A percentile compares a stretch with the other conserved stretches of the same genome.
Conservation (phyloP, 2,329 filamentous ascomycete species). For the Massarina eburnea region DNA sequence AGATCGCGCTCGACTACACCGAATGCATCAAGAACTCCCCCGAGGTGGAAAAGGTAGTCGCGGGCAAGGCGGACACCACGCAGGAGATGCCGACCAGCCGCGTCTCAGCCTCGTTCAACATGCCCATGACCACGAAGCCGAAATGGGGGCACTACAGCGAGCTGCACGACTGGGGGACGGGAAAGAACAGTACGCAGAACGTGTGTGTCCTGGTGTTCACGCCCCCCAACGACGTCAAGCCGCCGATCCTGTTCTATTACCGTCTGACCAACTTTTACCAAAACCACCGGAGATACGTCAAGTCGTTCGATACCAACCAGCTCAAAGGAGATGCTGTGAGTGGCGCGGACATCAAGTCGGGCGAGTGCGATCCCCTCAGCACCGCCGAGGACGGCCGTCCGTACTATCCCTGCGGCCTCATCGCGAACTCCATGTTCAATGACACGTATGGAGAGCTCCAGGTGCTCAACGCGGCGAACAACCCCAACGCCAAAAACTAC, state of each 20-base stretch:
- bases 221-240: slow-evolving; percentile 74
- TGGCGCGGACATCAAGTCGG: slow-evolving; percentile 62
- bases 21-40: slow-evolving; percentile 64
- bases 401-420: slow-evolving; percentile 93
- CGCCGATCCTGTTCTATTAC: slow-evolving; percentile 92
- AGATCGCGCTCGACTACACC: slow-evolving; percentile 89
- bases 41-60: slow-evolving; percentile 17
- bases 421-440: slow-evolving; percentile 97
- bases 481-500: slow-evolving; percentile 54
- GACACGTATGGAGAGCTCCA: slow-evolving; percentile 76
- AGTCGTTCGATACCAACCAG: slow-evolving; percentile 81
- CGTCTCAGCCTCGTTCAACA: slow-evolving; percentile 73
- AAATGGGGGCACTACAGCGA: slow-evolving; percentile 37
- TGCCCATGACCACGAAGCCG: slow-evolving; percentile 37
- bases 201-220: slow-evolving; percentile 76
- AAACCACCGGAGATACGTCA: slow-evolving; percentile 95
- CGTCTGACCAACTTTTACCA: slow-evolving; percentile 98
- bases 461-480: slow-evolving; percentile 53
- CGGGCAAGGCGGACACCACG: slow-evolving; percentile 37
- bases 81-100: slow-evolving; percentile 57
- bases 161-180: slow-evolving; percentile 40
- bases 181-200: slow-evolving; percentile 3
- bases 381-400: slow-evolving; percentile 53
- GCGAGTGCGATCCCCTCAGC: slow-evolving; percentile 74
- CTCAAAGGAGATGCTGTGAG: slow-evolving; percentile 71